Evolutionary conservation across 495 filamentous ascomycete genomes (phyloP), one percentile per base, ranked within the genome.

Genomic region (Zalerion maritima): DNA sequence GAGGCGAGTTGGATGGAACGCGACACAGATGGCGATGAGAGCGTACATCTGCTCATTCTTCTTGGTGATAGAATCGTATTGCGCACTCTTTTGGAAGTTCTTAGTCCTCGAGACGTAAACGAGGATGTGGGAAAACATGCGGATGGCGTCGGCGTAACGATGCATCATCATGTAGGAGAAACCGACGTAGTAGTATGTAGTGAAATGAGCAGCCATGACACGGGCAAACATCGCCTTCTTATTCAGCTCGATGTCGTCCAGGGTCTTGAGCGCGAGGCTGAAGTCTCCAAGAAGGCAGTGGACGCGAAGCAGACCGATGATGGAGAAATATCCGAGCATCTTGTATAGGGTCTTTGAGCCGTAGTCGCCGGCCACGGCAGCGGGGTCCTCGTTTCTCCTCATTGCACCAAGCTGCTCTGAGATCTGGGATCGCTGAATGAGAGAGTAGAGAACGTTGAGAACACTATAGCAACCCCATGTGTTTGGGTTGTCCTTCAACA

Each of bases 141-240:
- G 83, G 60, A 96, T 94, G 54, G 89, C 89, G 52, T 97, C 89
- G 58, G 81, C 83, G 49, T 97, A 97, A 49, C 89, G 81, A 55
- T 87, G 84, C 81, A 94, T 86, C 89, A 97, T 97, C 89, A 97
- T 96, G 73, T 97, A 97, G 43, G 82, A 91, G 74, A 97, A 96
- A 32, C 89, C 89, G 40, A 96, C 87, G 53, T 96, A 97, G 74
- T 97, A 97, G 71, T 97, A 97, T 36, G 89, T 97, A 28, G 87
- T 94, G 67, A 97, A 96, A 62, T 97, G 91, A 31, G 89, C 89
- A 28, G 89, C 91, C 89, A 96, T 96, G 46, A 96, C 91, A 29
- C 91, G 81, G 38, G 89, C 89, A 55, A 97, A 97, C 81, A 94
- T 94, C 40, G 91, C 87, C 67, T 96, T 96, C 73, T 96, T 96